phyloP scores from a whole-genome alignment of 2,329 filamentous ascomycete genomes.

The Botrytis byssoidea region DNA sequence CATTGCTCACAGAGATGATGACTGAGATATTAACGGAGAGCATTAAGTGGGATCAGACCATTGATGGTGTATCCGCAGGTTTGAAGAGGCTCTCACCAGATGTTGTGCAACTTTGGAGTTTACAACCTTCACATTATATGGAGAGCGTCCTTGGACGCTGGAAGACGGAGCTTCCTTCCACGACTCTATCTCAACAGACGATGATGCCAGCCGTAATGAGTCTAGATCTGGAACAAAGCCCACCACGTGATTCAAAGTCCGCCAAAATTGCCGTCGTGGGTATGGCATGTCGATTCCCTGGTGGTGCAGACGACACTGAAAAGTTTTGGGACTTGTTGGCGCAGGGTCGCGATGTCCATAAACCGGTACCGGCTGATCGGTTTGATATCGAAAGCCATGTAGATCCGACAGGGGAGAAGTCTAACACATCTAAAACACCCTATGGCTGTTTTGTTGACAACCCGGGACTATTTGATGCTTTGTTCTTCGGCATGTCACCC shows the following conservation, averaged over 20 bases:
- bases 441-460: slow-evolving; percentile 71
- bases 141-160: not conserved
- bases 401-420: slow-evolving; percentile 60
- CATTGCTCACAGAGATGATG: slow-evolving; percentile 1
- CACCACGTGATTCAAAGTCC: not conserved
- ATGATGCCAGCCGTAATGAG: not conserved
- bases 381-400: slow-evolving; percentile 69
- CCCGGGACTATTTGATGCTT: slow-evolving; percentile 71
- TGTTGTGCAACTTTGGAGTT: not conserved
- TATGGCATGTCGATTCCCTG: slow-evolving; percentile 1
- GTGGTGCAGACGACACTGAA: not conserved
- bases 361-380: slow-evolving; percentile 50
- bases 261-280: slow-evolving; percentile 17
- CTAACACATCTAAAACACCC: slow-evolving; percentile 60
- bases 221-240: not conserved
- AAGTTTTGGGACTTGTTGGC: slow-evolving; percentile 7
- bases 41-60: not conserved
- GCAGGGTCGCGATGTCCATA: slow-evolving; percentile 12
- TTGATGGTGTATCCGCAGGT: not conserved
- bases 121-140: not conserved
- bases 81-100: not conserved
- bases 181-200: not conserved
- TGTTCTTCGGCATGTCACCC: slow-evolving; percentile 83
- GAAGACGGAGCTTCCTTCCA: not conserved
- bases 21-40: not conserved